These are phyloP conservation scores for Globisporangium parvum DNA, from an alignment of 352 stramenopile genomes.

Conservation along the genomic window DNA sequence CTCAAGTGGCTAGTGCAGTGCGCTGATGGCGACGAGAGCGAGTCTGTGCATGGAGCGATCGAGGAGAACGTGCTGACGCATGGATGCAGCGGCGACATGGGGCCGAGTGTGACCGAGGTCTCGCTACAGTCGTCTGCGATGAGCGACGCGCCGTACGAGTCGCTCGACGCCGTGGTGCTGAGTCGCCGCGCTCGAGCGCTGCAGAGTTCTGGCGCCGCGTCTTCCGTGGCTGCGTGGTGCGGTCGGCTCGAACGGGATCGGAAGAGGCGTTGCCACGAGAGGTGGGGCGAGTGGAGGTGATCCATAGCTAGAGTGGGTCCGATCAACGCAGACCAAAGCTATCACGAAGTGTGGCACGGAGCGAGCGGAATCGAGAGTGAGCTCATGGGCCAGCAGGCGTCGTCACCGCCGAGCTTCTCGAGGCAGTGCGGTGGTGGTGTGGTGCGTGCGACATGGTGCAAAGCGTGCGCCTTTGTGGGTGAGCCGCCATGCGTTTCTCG, in stretches of 20 bases:
- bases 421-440: not conserved
- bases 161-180: not conserved
- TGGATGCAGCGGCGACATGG: conserved; percentile 2
- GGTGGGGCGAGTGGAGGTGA: conserved; percentile 22
- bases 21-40: not conserved
- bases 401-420: not conserved
- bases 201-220: not conserved
- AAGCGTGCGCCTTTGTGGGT: not conserved
- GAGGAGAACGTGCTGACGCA: not conserved
- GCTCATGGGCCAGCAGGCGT: not conserved
- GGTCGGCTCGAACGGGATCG: not conserved
- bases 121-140: not conserved
- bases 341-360: not conserved
- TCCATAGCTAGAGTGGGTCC: not conserved
- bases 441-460: not conserved
- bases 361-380: not conserved
- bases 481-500: not conserved
- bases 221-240: not conserved
- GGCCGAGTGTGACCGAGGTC: conserved; percentile 2
- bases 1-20: conserved; percentile 1
- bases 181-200: not conserved
- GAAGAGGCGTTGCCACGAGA: conserved; percentile 16
- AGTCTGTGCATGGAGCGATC: not conserved
- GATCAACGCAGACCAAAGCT: not conserved
- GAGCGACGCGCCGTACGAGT: not conserved